Evolutionary conservation across 768 basidiomycete species (phyloP), one percentile per base, ranked within the genome.

Genomic region (Clitopilus passeckerianus): DNA sequence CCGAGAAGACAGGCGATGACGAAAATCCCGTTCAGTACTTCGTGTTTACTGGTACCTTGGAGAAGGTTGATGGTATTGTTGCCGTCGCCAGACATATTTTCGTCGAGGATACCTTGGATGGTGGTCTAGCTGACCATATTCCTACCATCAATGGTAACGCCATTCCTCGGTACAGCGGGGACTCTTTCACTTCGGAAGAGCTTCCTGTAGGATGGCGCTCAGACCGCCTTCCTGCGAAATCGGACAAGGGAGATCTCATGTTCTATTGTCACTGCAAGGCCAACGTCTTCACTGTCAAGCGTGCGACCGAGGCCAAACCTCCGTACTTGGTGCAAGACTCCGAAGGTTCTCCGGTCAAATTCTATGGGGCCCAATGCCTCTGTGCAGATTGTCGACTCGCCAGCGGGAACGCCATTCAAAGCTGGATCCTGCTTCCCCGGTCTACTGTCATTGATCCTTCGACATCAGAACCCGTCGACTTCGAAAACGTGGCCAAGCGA

Each of bases 61-160:
- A 71, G 35, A 57, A 56, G 12, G 64, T 61, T 12, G 67, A 68
- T 8, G 70, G 68, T 1, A 61, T 72, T n/a, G 56, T 68, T 5
- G 61, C 62, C 34, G 54, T 64, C 14, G 63, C 59, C 1, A 60
- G 57, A 23, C 73, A 74, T 57, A 65, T 67, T 10, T 71, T 58
- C 46, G 61, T 74, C 20, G 65, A 56, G 14, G 68, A 70, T 50
- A 73, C 73, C 1, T 34, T 70, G 18, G 72, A 74, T 60, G 73
- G 72, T 0, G 73, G 73, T 1, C 52, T 73, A 9, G 70, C 70
- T 2, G 65, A 73, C 44, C 70, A 71, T 18, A 27, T 72, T 7
- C 60, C 53, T 15, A 43, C 23, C 1, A 54, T 66, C 22, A 64
- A 65, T 16, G 67, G 66, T 9, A 37, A 64, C 1, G 46, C 58